Percentiles rank a stretch among this genome's conserved stretches.
phyloP scores from a whole-genome alignment of 2,329 filamentous ascomycete species.

The Penicillium sp. region DNA sequence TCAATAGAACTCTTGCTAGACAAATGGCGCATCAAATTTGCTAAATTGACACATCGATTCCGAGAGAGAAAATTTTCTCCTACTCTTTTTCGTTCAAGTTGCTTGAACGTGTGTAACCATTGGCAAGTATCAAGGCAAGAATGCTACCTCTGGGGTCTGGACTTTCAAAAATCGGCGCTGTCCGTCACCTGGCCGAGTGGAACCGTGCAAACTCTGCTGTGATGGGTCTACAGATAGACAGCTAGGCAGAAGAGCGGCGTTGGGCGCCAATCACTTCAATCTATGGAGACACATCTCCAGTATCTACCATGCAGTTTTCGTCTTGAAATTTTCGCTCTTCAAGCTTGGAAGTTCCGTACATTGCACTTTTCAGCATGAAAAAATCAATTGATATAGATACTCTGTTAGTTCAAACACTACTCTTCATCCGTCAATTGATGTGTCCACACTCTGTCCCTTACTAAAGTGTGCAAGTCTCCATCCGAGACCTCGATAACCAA shows the following conservation, averaged over 20 bases:
- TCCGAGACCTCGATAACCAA: background rate
- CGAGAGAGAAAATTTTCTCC: background rate
- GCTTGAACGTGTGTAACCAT: background rate
- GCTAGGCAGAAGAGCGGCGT: background rate
- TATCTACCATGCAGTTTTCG: too few relatives aligned
- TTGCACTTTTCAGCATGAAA: too few relatives aligned
- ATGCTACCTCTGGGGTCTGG: background rate
- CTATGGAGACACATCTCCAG: background rate
- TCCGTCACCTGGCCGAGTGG: background rate
- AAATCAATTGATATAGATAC: too few relatives aligned
- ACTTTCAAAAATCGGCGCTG: background rate
- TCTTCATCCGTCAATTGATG: background rate
- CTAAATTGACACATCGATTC: background rate
- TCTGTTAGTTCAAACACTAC: too few relatives aligned
- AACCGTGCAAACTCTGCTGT: background rate
- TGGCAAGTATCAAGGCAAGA: background rate
- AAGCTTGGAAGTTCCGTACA: too few relatives aligned
- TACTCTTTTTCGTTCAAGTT: background rate
- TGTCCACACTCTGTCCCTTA: background rate
- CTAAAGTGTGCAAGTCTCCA: background rate
- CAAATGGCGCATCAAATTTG: background rate
- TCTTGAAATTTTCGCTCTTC: background rate
- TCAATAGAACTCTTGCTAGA: background rate
- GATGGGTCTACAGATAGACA: background rate
- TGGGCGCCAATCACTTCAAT: background rate